Percentiles rank a stretch among this genome's conserved stretches.
phyloP scores from a whole-genome alignment of 495 filamentous ascomycete genomes.

The Talaromyces trachyspermus region DNA sequence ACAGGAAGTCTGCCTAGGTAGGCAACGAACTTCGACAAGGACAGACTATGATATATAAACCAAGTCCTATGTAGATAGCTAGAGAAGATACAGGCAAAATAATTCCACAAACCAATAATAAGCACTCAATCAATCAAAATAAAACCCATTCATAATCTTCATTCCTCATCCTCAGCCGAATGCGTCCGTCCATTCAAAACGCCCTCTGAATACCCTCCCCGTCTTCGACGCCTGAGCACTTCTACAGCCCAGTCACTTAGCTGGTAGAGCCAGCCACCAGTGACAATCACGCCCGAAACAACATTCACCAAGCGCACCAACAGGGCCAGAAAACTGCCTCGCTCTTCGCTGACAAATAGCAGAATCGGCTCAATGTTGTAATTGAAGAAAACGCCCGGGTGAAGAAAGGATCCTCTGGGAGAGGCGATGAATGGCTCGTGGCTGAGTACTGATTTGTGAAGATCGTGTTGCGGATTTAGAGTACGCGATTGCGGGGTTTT shows the following conservation, averaged over 20 bases:
- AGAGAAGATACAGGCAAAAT: too few relatives aligned
- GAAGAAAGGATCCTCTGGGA: slow-evolving; percentile 52
- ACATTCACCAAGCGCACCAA: slow-evolving; percentile 69
- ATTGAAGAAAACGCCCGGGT: slow-evolving; percentile 98
- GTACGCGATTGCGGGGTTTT: slow-evolving; percentile 15
- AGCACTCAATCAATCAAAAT: not conserved
- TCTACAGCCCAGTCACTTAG: slow-evolving; percentile 47
- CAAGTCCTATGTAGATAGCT: too few relatives aligned
- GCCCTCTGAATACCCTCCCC: slow-evolving; percentile 41
- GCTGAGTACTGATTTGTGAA: slow-evolving; percentile 98
- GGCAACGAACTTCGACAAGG: too few relatives aligned
- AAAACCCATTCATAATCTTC: too few relatives aligned
- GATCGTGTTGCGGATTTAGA: slow-evolving; percentile 48
- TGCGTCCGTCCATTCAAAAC: slow-evolving; percentile 51
- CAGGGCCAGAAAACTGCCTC: slow-evolving; percentile 65
- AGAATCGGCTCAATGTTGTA: slow-evolving; percentile 97
- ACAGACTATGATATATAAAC: too few relatives aligned
- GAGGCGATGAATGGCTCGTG: slow-evolving; percentile 65
- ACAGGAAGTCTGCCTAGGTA: too few relatives aligned
- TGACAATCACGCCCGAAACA: slow-evolving; percentile 54
- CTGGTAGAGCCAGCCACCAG: slow-evolving; percentile 58
- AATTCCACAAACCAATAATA: too few relatives aligned
- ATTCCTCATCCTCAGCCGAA: slow-evolving; percentile 23
- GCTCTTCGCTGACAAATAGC: slow-evolving; percentile 74
- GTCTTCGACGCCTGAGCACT: slow-evolving; percentile 27